Conservation (phyloP, 345 rosid genomes). For the Geranium brycei region DNA sequence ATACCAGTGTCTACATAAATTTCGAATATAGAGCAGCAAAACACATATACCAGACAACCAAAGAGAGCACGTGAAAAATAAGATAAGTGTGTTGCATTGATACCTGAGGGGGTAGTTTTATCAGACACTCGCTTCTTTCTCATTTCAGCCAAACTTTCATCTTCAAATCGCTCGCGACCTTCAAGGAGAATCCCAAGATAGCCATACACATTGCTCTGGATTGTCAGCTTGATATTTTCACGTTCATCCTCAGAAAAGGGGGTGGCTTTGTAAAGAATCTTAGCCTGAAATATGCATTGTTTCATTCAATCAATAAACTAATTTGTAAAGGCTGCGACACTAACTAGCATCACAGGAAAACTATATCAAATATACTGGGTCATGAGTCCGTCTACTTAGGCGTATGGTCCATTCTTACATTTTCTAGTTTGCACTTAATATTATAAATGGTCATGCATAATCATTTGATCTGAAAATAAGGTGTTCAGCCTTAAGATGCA, state of each 20-base stretch:
- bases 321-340: neutral
- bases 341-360: neutral
- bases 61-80: constrained; percentile 4
- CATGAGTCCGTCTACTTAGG: neutral
- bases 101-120: constrained; percentile 27
- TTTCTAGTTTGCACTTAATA: neutral
- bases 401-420: neutral
- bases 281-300: constrained; percentile 49
- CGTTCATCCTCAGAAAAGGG: constrained; percentile 84
- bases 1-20: neutral
- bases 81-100: constrained; percentile 11
- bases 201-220: constrained; percentile 80
- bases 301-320: neutral
- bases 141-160: constrained; percentile 49
- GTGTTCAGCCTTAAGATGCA: neutral
- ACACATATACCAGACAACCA: neutral
- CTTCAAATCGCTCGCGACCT: constrained; percentile 93
- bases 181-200: constrained; percentile 94
- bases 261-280: constrained; percentile 71
- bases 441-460: neutral
- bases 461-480: neutral
- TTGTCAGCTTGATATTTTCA: constrained; percentile 62
- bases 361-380: neutral
- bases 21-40: neutral
- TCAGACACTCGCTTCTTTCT: constrained; percentile 16